A percentile compares a stretch with the other conserved stretches of the same genome.
phyloP scores from a whole-genome alignment of 208 protist genomes.

The Leishmania amazonensis region DNA sequence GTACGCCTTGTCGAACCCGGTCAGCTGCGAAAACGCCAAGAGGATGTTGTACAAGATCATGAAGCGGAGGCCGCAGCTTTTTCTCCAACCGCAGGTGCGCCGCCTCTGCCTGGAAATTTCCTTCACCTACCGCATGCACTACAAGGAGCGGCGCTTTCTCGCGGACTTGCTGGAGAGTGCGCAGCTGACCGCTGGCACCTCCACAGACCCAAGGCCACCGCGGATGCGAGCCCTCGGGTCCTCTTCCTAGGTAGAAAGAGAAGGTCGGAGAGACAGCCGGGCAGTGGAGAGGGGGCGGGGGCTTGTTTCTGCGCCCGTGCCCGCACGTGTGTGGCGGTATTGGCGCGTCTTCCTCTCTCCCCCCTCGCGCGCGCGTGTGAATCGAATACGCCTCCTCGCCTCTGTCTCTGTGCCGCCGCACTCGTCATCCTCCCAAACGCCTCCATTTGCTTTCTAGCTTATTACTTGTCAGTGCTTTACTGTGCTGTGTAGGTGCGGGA shows the following conservation, averaged over 20 bases:
- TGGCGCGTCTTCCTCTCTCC: neutral
- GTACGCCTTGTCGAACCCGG: slow-evolving; percentile 74
- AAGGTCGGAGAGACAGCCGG: neutral
- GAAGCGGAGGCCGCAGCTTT: slow-evolving; percentile 71
- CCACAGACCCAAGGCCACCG: slow-evolving; percentile 8
- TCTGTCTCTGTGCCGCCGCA: neutral
- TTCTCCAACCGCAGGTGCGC: slow-evolving; percentile 59
- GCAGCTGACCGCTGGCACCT: slow-evolving; percentile 34
- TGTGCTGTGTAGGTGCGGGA: neutral
- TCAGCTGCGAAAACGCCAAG: slow-evolving; percentile 80
- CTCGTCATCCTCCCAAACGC: neutral
- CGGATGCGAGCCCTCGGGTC: neutral
- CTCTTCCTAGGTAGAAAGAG: neutral
- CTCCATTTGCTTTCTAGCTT: neutral
- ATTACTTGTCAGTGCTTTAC: neutral
- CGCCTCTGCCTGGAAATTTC: slow-evolving; percentile 56
- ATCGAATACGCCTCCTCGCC: neutral
- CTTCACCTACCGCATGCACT: slow-evolving; percentile 72
- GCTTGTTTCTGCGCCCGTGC: neutral
- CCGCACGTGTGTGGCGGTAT: neutral
- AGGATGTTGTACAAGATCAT: slow-evolving; percentile 68
- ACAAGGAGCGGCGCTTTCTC: slow-evolving; percentile 85
- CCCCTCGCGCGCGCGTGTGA: neutral
- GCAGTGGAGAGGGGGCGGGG: neutral
- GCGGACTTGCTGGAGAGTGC: slow-evolving; percentile 76